Evolutionary conservation across 2,329 filamentous ascomycete species (phyloP).

Genomic region (Aspergillus terreus): DNA sequence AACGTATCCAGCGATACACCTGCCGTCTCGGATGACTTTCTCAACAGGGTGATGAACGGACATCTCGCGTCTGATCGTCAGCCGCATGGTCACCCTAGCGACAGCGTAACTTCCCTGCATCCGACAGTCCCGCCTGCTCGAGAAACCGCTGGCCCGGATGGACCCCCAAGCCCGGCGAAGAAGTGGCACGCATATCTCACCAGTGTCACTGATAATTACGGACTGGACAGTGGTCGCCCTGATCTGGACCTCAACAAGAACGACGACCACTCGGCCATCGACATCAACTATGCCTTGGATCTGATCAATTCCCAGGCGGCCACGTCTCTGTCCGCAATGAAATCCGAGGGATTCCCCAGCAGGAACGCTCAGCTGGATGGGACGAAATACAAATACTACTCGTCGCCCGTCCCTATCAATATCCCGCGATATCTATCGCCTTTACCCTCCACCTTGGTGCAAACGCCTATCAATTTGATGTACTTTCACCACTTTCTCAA

Average conservation of each 20-base stretch:
- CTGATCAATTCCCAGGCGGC: constrained; percentile 17
- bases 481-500: constrained; percentile 74
- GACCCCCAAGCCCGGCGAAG: constrained; percentile 18
- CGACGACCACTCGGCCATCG: constrained; percentile 66
- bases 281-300: constrained; percentile 42
- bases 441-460: constrained; percentile 55
- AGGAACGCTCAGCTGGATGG: constrained; percentile 42
- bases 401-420: constrained; percentile 62
- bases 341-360: constrained; percentile 2
- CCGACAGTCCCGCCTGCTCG: background rate
- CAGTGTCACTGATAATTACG: constrained; percentile 51
- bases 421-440: constrained; percentile 56
- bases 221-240: constrained; percentile 65
- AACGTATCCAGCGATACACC: background rate
- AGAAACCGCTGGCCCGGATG: constrained; percentile 27
- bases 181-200: constrained; percentile 32
- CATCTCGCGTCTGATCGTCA: background rate
- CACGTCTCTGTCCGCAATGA: constrained; percentile 2
- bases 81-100: background rate
- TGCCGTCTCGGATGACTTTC: constrained; percentile 10
- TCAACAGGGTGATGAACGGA: constrained; percentile 10
- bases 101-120: background rate
- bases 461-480: constrained; percentile 77
- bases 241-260: constrained; percentile 70
- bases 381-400: constrained; percentile 65